Conservation (phyloP, 768 basidiomycete species). For the Hericium erinaceus region DNA sequence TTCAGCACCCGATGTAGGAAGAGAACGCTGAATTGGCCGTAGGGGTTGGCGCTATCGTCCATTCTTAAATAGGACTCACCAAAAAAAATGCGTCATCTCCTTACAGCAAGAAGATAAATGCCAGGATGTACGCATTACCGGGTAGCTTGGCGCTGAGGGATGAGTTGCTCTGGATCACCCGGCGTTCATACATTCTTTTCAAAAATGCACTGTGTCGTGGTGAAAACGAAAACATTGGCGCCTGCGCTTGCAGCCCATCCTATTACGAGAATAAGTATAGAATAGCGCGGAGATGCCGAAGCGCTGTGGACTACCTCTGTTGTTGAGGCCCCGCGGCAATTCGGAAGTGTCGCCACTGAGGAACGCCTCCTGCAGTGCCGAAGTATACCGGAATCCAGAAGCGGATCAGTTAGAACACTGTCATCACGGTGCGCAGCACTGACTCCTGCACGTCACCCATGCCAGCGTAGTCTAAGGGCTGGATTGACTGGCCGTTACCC, state of each 20-base stretch:
- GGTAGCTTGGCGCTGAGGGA: constrained; percentile 53
- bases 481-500: constrained; percentile 41
- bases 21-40: constrained; percentile 55
- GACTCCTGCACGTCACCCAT: constrained; percentile 58
- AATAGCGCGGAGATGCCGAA: not conserved
- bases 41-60: constrained; percentile 39
- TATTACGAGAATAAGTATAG: constrained; percentile 13
- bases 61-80: not conserved
- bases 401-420: not conserved
- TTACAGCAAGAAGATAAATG: constrained; percentile 49
- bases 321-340: constrained; percentile 41
- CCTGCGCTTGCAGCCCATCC: constrained; percentile 46
- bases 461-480: constrained; percentile 45
- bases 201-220: constrained; percentile 54
- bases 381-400: constrained; percentile 48
- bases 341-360: constrained; percentile 32
- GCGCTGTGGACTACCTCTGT: constrained; percentile 27
- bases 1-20: constrained; percentile 39
- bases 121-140: constrained; percentile 54
- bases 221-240: constrained; percentile 62
- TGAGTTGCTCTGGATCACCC: constrained; percentile 29
- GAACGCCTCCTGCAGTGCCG: constrained; percentile 43
- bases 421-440: constrained; percentile 1
- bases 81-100: not conserved
- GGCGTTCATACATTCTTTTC: not conserved